Base-by-base conservation (phyloP, 371 early-diverging fungal genomes). In the Parasitella parasitica region DNA sequence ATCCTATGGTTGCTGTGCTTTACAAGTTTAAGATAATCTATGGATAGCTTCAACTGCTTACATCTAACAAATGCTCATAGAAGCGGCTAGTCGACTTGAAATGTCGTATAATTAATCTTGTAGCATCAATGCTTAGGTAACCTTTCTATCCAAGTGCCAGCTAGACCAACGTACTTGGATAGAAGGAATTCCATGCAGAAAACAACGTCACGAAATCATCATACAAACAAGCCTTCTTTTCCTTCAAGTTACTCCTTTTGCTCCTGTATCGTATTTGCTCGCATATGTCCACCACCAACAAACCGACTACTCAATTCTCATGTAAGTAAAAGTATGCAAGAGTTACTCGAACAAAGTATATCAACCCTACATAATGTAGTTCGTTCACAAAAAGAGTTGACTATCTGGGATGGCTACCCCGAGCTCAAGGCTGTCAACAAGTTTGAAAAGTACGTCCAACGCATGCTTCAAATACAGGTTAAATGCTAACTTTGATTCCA, bases 341-440 rank as follows among this genome's bases (percentile, higher is more conserved):
- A 5, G 22, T 0, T 11, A 8, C 11, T 5, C 6, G 1, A 43
- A 8, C 8, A 6, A 18, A 39, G 39, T 16, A 34, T 20, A 22
- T 6, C 43, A 11, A 28, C 5, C n/a, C 27, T 37, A 26, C 12
- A 37, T 7, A n/a, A n/a, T 58, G 24, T 60, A 88, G 89, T 82
- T 76, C 89, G 90, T 54, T 80, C 90, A 13, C 76, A 78, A 64
- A 86, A 83, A 59, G 89, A 87, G 22, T 71, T 90, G 71, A 83
- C 81, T 54, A 77, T 90, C 43, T 82, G 80, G 79, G 70, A 69
- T 53, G 89, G 87, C 27, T 83, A 86, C 63, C 88, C 88, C 37
- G 75, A 73, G 20, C 77, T 78, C 48, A 70, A 77, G 53, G 76
- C 78, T 50, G 64, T 83, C 62, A 70, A 69, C 53, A 77, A 75